phyloP scores from a whole-genome alignment of 2,329 filamentous ascomycete genomes.

The Coniochaeta sp. region DNA sequence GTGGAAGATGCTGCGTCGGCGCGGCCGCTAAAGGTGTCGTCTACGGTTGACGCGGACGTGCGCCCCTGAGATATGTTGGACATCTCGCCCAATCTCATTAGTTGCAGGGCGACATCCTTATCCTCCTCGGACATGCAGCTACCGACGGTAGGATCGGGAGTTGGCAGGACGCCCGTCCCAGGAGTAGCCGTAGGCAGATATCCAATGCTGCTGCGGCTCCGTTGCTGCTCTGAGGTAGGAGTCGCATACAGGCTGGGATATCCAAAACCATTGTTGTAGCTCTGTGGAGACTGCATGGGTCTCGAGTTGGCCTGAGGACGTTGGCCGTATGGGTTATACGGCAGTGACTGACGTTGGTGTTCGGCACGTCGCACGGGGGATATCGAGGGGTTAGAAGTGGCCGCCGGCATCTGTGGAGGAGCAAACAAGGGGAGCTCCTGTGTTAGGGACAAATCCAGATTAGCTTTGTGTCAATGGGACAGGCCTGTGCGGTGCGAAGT shows the following conservation, averaged over 20 bases:
- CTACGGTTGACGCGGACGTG: constrained; percentile 85
- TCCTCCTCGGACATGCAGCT: constrained; percentile 96
- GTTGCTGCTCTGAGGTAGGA: constrained; percentile 53
- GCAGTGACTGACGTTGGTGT: constrained; percentile 63
- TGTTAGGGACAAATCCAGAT: constrained; percentile 9
- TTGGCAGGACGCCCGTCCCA: constrained; percentile 64
- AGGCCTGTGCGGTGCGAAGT: background rate
- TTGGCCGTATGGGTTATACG: constrained; percentile 63
- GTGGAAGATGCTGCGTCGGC: constrained; percentile 81
- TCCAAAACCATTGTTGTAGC: constrained; percentile 51
- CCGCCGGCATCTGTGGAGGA: constrained; percentile 85
- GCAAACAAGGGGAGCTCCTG: constrained; percentile 95
- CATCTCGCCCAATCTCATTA: constrained; percentile 92
- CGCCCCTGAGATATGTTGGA: constrained; percentile 90
- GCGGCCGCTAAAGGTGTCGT: constrained; percentile 86
- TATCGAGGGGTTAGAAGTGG: constrained; percentile 94
- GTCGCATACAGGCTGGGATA: constrained; percentile 56
- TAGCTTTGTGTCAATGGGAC: constrained; percentile 10
- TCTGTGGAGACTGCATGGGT: constrained; percentile 77
- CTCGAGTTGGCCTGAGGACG: constrained; percentile 74
- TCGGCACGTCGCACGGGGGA: constrained; percentile 81
- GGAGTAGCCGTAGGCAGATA: constrained; percentile 33
- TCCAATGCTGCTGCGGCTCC: constrained; percentile 57
- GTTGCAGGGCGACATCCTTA: constrained; percentile 87
- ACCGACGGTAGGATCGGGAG: constrained; percentile 92